phyloP scores from a whole-genome alignment of 306 rosid genomes.

The Leucaena leucocephala region DNA sequence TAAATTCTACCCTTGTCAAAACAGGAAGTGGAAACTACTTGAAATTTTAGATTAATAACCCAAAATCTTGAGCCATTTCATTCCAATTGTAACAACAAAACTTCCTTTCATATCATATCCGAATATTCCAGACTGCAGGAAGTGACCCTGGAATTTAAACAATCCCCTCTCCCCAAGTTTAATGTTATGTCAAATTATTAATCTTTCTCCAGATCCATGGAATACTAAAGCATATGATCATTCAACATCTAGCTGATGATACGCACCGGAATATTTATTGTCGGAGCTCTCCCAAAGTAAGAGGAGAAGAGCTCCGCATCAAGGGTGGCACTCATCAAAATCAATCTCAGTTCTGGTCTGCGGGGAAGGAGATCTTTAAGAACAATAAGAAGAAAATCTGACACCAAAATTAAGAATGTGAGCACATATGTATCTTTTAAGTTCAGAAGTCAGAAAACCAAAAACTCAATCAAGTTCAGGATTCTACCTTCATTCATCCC shows the following conservation, averaged over 20 bases:
- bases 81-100: neutral
- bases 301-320: slow-evolving; percentile 89
- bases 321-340: slow-evolving; percentile 98
- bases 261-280: slow-evolving; percentile 73
- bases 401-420: slow-evolving; percentile 41
- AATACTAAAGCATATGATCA: slow-evolving; percentile 22
- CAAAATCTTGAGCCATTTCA: slow-evolving; percentile 16
- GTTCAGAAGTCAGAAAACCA: slow-evolving; percentile 37
- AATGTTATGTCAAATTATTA: neutral
- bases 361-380: slow-evolving; percentile 90
- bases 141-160: slow-evolving; percentile 1
- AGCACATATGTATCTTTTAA: slow-evolving; percentile 21
- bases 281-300: slow-evolving; percentile 70
- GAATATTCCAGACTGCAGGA: neutral
- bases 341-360: slow-evolving; percentile 82
- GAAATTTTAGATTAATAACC: neutral
- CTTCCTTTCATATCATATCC: slow-evolving; percentile 19
- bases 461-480: slow-evolving; percentile 35
- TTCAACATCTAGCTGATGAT: slow-evolving; percentile 20
- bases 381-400: slow-evolving; percentile 96
- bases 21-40: slow-evolving; percentile 22
- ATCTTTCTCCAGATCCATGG: slow-evolving; percentile 1
- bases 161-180: neutral
- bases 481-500: slow-evolving; percentile 96
- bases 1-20: slow-evolving; percentile 5